A percentile compares a stretch with the other conserved stretches of the same genome.
These are phyloP conservation scores for Mucor racemosus DNA, from an alignment of 371 early-diverging fungal species.

Conservation along the genomic window DNA sequence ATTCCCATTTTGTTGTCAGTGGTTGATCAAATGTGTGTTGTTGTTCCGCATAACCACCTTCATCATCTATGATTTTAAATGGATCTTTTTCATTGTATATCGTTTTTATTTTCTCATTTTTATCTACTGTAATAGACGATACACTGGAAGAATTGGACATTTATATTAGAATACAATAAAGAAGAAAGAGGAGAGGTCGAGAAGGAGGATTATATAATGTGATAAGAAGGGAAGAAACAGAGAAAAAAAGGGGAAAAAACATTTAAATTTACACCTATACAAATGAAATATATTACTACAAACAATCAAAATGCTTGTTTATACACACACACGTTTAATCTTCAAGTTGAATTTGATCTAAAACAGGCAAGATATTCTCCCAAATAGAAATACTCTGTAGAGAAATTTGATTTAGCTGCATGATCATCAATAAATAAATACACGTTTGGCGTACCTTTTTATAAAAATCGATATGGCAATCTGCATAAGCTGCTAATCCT, in stretches of 20 bases:
- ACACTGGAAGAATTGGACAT: constrained; percentile 1
- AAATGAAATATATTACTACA: background rate
- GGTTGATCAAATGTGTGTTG: constrained; percentile 32
- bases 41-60: background rate
- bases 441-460: constrained; percentile 58
- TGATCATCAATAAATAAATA: background rate
- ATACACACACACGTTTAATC: constrained; percentile 10
- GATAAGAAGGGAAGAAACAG: background rate
- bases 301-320: background rate
- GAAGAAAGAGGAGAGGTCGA: background rate
- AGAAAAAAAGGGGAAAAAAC: background rate
- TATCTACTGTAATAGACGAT: background rate
- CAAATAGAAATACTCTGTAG: constrained; percentile 46
- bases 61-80: constrained; percentile 1
- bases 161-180: background rate
- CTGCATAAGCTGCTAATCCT: constrained; percentile 73
- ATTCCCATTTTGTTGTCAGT: constrained; percentile 40
- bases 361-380: constrained; percentile 47
- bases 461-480: constrained; percentile 84
- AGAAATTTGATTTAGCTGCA: background rate
- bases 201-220: background rate
- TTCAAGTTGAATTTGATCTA: constrained; percentile 36
- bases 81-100: constrained; percentile 10
- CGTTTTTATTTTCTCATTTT: background rate
- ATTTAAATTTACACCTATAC: constrained; percentile 3